Evolutionary conservation across 2,329 filamentous ascomycete genomes (phyloP).

Genomic region (Fusarium floridanum): DNA sequence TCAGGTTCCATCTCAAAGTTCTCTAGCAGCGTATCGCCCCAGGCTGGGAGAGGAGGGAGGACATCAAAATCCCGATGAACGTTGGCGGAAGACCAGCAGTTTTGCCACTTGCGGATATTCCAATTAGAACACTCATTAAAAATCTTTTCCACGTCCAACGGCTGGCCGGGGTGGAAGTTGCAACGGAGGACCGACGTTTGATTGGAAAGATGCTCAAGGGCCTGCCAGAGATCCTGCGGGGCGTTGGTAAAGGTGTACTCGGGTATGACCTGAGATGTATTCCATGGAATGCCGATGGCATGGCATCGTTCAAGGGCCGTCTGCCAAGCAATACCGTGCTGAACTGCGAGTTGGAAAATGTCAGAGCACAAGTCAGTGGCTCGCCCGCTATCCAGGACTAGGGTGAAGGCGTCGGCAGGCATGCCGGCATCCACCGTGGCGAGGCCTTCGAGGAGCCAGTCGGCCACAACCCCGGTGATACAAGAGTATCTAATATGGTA

Average conservation of each 20-base stretch:
- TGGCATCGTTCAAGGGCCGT: fast-evolving
- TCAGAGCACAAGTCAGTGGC: background rate
- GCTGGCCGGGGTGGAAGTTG: background rate
- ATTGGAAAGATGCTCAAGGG: background rate
- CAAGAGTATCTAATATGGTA: background rate
- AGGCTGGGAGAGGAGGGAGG: background rate
- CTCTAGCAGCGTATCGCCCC: background rate
- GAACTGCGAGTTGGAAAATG: background rate
- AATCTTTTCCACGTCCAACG: background rate
- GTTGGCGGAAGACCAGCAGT: fast-evolving
- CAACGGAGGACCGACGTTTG: background rate
- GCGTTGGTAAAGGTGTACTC: background rate
- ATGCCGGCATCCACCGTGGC: background rate
- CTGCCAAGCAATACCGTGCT: background rate
- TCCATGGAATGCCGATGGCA: background rate
- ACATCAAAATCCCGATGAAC: background rate
- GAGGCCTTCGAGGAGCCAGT: background rate
- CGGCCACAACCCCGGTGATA: background rate
- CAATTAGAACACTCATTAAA: background rate
- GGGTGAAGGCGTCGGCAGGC: background rate
- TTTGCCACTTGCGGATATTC: background rate
- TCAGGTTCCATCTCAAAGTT: background rate
- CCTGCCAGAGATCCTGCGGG: background rate
- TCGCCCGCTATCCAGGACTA: background rate
- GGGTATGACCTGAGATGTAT: background rate